phyloP scores from a whole-genome alignment of 352 stramenopile genomes.

The Pythium aquatile region DNA sequence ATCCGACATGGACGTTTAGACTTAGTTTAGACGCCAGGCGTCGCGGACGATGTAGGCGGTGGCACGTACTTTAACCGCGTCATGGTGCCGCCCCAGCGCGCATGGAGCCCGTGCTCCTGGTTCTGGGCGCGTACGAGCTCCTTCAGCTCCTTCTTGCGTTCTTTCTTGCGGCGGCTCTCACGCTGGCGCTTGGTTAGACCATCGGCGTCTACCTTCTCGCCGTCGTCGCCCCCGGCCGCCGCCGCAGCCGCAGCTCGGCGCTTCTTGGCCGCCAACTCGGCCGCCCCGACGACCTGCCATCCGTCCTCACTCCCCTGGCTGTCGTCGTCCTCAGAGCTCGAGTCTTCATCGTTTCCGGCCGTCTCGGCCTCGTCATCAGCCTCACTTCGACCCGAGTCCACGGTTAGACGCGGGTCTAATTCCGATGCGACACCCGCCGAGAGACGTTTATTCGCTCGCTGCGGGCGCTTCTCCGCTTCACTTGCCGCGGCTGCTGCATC shows the following conservation, averaged over 20 bases:
- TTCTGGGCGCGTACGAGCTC: slow-evolving; percentile 65
- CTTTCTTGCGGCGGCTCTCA: slow-evolving; percentile 75
- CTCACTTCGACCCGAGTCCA: slow-evolving; percentile 14
- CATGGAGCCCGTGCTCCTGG: slow-evolving; percentile 67
- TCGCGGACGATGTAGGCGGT: slow-evolving; percentile 27
- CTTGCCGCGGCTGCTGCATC: slow-evolving; percentile 5
- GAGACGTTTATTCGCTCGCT: background rate
- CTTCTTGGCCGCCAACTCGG: slow-evolving; percentile 17
- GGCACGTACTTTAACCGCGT: slow-evolving; percentile 68
- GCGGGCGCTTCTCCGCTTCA: slow-evolving; percentile 9
- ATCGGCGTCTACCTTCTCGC: slow-evolving; percentile 32
- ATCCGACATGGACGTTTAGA: background rate
- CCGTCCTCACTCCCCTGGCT: slow-evolving; percentile 55
- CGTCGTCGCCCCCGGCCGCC: slow-evolving; percentile 12
- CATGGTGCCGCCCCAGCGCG: slow-evolving; percentile 49
- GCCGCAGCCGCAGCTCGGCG: slow-evolving; percentile 6
- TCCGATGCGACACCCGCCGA: background rate
- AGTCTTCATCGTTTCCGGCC: slow-evolving; percentile 13
- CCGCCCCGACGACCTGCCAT: slow-evolving; percentile 62
- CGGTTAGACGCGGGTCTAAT: slow-evolving; percentile 1
- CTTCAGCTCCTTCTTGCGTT: slow-evolving; percentile 75
- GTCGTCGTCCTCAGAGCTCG: slow-evolving; percentile 12
- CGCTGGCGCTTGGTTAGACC: slow-evolving; percentile 79
- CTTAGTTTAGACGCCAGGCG: background rate
- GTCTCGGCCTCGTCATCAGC: slow-evolving; percentile 15